Evolutionary conservation across 192 early-diverging fungal genomes (phyloP).

Genomic region (Podila epicladia): DNA sequence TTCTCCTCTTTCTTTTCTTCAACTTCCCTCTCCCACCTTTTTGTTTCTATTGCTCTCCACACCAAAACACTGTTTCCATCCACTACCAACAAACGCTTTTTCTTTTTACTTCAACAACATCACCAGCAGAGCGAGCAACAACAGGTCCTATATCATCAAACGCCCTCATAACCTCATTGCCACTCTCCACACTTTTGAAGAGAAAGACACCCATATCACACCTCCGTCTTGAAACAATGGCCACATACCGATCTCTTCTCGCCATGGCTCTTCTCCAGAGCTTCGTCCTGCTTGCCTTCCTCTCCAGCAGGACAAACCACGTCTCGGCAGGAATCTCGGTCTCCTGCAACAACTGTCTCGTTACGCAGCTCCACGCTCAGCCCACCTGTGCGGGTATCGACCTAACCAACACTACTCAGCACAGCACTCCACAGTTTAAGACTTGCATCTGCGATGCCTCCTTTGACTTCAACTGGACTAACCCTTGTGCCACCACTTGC

Average conservation of each 20-base stretch:
- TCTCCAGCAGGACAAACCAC: not conserved
- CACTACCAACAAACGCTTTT: no score
- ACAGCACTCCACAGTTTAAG: slow-evolving; percentile 9
- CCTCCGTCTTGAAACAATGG: slow-evolving; percentile 5
- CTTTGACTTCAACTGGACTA: slow-evolving; percentile 41
- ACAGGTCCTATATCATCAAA: no score
- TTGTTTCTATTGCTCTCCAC: not conserved
- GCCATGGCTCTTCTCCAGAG: not conserved
- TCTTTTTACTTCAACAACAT: no score
- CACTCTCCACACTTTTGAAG: not conserved
- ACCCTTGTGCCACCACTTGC: slow-evolving; percentile 25
- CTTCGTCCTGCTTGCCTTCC: slow-evolving; percentile 9
- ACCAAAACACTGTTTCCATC: no score
- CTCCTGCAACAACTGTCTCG: slow-evolving; percentile 35
- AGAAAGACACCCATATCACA: not conserved
- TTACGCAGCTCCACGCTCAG: slow-evolving; percentile 4
- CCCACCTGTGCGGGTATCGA: slow-evolving; percentile 28
- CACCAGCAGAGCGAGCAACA: no score
- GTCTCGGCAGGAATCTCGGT: slow-evolving; percentile 34
- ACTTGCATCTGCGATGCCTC: slow-evolving; percentile 37
- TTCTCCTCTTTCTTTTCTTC: not conserved
- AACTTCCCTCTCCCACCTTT: not conserved
- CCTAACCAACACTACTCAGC: slow-evolving; percentile 9
- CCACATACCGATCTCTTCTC: not conserved
- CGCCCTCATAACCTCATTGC: no score